A percentile compares a stretch with the other conserved stretches of the same genome.
phyloP scores from a whole-genome alignment of 2,329 filamentous ascomycete genomes.

The Ascochyta fabae region DNA sequence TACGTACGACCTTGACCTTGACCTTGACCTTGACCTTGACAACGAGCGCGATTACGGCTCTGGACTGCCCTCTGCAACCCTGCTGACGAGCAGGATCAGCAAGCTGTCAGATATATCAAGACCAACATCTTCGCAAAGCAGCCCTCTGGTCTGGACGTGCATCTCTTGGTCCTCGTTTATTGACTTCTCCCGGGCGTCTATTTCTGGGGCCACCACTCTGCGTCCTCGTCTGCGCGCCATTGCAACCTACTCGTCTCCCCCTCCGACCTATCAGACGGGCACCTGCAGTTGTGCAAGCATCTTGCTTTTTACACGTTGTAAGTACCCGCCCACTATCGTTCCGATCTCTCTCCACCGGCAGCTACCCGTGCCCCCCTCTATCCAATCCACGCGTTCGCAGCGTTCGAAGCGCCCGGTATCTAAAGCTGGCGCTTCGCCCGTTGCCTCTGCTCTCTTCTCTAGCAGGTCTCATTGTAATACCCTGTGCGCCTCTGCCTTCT shows the following conservation, averaged over 20 bases:
- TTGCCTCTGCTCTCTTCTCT: slow-evolving; percentile 44
- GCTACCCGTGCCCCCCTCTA: slow-evolving; percentile 36
- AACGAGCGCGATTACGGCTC: slow-evolving; percentile 23
- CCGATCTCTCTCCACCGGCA: slow-evolving; percentile 41
- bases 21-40: slow-evolving; percentile 10
- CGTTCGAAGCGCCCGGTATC: slow-evolving; percentile 49
- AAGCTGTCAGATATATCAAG: slow-evolving; percentile 35
- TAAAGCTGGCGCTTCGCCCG: slow-evolving; percentile 50
- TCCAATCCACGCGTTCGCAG: slow-evolving; percentile 36
- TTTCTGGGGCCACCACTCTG: slow-evolving; percentile 46
- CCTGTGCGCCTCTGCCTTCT: slow-evolving; percentile 41
- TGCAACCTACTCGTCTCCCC: slow-evolving; percentile 39
- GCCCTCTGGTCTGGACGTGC: slow-evolving; percentile 41
- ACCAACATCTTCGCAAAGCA: slow-evolving; percentile 35
- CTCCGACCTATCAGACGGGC: slow-evolving; percentile 42
- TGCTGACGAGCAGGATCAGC: slow-evolving; percentile 36
- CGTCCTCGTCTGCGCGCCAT: slow-evolving; percentile 38
- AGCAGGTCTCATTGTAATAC: slow-evolving; percentile 53
- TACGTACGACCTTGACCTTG: slow-evolving; percentile 21
- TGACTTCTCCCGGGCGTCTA: slow-evolving; percentile 50
- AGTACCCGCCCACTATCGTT: slow-evolving; percentile 49
- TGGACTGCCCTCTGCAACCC: slow-evolving; percentile 8
- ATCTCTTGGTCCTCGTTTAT: slow-evolving; percentile 39
- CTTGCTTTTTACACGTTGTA: slow-evolving; percentile 44
- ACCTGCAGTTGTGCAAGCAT: slow-evolving; percentile 41